phyloP scores from a whole-genome alignment of 352 stramenopile species.

The Elongisporangium prolatum region DNA sequence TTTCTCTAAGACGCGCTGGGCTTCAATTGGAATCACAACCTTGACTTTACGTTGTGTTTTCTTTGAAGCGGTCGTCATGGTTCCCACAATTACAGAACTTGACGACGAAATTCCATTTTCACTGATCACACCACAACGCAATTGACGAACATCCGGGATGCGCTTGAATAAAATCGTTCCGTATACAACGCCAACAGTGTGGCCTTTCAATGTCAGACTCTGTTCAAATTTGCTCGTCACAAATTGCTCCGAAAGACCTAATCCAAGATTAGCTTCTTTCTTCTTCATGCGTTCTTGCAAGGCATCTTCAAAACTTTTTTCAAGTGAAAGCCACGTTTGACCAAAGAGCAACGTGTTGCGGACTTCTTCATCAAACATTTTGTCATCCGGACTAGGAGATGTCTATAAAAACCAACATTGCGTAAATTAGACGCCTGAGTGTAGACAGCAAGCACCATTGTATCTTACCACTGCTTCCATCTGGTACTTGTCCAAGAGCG shows the following conservation, averaged over 20 bases:
- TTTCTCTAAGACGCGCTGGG: constrained; percentile 84
- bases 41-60: constrained; percentile 65
- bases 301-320: constrained; percentile 88
- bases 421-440: constrained; percentile 7
- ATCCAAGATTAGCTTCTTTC: constrained; percentile 31
- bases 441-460: neutral
- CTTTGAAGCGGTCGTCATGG: constrained; percentile 36
- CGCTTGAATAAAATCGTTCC: constrained; percentile 86
- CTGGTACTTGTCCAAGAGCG: constrained; percentile 83
- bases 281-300: constrained; percentile 85
- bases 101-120: constrained; percentile 86
- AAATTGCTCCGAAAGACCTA: constrained; percentile 67
- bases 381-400: constrained; percentile 30
- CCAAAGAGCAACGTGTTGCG: constrained; percentile 84
- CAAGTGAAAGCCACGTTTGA: constrained; percentile 84
- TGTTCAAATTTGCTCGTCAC: constrained; percentile 86
- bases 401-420: constrained; percentile 14
- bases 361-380: constrained; percentile 73
- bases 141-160: constrained; percentile 84
- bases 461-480: constrained; percentile 55
- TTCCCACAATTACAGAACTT: constrained; percentile 82
- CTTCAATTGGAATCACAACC: constrained; percentile 81
- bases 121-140: constrained; percentile 84
- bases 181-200: constrained; percentile 85
- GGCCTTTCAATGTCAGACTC: constrained; percentile 80